Evolutionary conservation across 2,329 filamentous ascomycete genomes (phyloP), one percentile per base, ranked within the genome.

Genomic region (Aspergillus unguis): DNA sequence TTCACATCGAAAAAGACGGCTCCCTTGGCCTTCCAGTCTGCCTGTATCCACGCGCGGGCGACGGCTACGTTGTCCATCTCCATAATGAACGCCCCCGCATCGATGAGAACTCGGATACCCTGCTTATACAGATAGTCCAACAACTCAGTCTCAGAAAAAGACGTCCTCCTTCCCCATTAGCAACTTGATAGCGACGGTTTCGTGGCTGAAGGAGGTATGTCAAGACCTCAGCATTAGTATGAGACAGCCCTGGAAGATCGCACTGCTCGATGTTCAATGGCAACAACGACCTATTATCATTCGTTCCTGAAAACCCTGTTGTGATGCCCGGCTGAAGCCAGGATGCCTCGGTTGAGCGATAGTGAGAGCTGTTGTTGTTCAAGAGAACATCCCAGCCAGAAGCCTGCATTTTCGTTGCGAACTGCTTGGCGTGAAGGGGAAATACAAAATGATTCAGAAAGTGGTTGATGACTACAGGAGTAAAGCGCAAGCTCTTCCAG

Each of bases 241-340:
- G 81, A 0, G 68, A 61, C 0, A 87, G 73, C 0, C 72, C 66
- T 0, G 74, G 69, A 0, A 90, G 73, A 53, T 90, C 85, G 0
- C 80, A 68, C 47, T 89, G 85, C 23, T 71, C 65, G 23, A 89
- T 82, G 0, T 76, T 83, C n/a, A 83, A 65, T 0, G 86, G 86
- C 0, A 89, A 67, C 32, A 86, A 73, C 0, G 68, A 71, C 35
- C 78, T 75, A 23, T 80, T 83, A 61, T 90, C 86, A 41, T 87
- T 89, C 0, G 87, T 90, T 0, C 86, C 86, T 6, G 83, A 86
- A 63, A 91, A 90, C 0, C 86, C 86, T 0, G 85, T 88, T 0
- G 85, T 86, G 1, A 77, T 10, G n/a, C 52, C 53, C 55, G 2
- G 69, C 61, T 37, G 53, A 17, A 31, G 48, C 35, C 27, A 42